Conservation (phyloP, 139 green algal genomes). For the Coelastrella sp. region DNA sequence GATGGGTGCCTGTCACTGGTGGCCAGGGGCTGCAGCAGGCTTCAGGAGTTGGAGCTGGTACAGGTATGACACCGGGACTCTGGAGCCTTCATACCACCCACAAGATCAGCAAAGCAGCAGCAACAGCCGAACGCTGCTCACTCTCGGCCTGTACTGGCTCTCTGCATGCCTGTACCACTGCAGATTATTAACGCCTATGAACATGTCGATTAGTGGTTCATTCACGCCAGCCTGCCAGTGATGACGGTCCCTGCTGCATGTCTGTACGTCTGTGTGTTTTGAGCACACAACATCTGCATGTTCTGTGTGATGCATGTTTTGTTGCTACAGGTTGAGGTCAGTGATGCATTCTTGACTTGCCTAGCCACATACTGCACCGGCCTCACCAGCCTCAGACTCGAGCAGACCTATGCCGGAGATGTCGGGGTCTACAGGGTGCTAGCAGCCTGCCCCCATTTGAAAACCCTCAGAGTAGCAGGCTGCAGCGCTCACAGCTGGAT, state of each 20-base stretch:
- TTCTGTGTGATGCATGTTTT: no score
- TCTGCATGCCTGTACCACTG: no score
- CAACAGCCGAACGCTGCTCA: background rate
- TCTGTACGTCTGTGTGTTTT: no score
- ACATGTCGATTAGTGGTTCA: no score
- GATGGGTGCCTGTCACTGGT: slow-evolving; percentile 14
- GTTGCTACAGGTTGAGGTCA: slow-evolving; percentile 35
- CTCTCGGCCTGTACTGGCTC: no score
- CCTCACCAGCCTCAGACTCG: slow-evolving; percentile 35
- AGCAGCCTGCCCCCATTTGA: background rate
- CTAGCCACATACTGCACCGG: slow-evolving; percentile 28
- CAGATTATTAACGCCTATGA: no score
- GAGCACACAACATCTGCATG: no score
- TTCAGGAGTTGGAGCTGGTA: slow-evolving; percentile 41
- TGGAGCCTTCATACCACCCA: background rate
- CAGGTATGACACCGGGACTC: slow-evolving; percentile 3
- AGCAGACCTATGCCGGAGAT: slow-evolving; percentile 45
- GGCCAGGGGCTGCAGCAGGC: slow-evolving; percentile 9
- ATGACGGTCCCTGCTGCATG: no score
- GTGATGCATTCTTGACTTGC: background rate
- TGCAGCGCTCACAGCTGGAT: slow-evolving; percentile 43
- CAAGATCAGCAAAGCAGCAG: background rate
- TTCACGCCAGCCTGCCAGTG: no score
- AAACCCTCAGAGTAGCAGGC: slow-evolving; percentile 32
- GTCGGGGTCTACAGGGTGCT: slow-evolving; percentile 16